phyloP scores from a whole-genome alignment of 768 basidiomycete species.

The Xerocomellus amylosporus region DNA sequence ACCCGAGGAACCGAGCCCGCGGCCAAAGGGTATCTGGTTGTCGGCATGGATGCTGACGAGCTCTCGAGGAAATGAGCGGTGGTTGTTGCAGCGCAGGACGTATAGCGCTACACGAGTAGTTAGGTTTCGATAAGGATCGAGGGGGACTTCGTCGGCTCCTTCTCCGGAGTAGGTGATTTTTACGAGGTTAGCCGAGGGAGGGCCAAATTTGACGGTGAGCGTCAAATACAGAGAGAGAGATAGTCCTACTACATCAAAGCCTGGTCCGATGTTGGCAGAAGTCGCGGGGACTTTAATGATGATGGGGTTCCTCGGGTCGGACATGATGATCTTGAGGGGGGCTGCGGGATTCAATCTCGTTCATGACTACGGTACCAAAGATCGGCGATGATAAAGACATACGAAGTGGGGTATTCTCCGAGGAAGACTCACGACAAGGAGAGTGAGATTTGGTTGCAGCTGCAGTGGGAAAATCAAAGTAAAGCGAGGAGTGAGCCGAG shows the following conservation, averaged over 20 bases:
- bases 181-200: conserved; percentile 48
- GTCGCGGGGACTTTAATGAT: conserved; percentile 91
- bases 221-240: conserved; percentile 85
- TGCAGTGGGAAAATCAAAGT: not conserved
- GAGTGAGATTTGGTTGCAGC: not conserved
- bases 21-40: conserved; percentile 97
- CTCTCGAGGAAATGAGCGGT: conserved; percentile 71
- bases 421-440: not conserved
- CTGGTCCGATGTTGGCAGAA: conserved; percentile 97
- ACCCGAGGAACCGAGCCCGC: conserved; percentile 95
- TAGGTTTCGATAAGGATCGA: conserved; percentile 95
- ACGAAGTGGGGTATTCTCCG: not conserved
- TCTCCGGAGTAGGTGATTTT: conserved; percentile 79
- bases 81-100: conserved; percentile 85
- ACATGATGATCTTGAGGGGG: conserved; percentile 27
- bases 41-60: conserved; percentile 66
- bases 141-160: conserved; percentile 86
- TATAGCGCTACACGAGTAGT: conserved; percentile 97
- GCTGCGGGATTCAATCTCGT: not conserved
- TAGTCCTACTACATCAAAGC: conserved; percentile 99
- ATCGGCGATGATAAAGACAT: not conserved
- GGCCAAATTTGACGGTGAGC: conserved; percentile 55
- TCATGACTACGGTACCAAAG: not conserved
- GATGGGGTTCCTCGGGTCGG: conserved; percentile 36
- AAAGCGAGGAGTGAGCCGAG: not conserved